phyloP scores from a whole-genome alignment of 345 rosid species.

The Camelina laxa region DNA sequence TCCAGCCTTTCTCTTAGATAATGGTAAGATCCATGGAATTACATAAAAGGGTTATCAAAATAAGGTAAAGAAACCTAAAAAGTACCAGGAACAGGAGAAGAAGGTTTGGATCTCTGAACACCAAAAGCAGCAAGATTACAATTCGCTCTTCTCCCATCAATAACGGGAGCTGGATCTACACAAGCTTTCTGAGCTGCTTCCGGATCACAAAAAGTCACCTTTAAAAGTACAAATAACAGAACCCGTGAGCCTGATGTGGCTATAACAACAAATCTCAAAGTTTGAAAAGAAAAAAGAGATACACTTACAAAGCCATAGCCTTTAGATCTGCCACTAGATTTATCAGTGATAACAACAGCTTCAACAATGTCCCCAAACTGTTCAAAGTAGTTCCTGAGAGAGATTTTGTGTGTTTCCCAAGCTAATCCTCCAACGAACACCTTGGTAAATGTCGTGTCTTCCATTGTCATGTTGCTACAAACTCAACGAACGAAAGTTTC shows the following conservation, averaged over 20 bases:
- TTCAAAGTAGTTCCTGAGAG: conserved; percentile 91
- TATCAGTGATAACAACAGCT: conserved; percentile 97
- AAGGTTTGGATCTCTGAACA: conserved; percentile 95
- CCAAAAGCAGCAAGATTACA: conserved; percentile 97
- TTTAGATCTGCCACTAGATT: conserved; percentile 98
- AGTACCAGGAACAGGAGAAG: conserved; percentile 86
- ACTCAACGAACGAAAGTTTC: conserved; percentile 25
- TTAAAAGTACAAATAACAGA: neutral
- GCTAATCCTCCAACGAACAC: conserved; percentile 98
- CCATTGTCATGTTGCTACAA: conserved; percentile 10
- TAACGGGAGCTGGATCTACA: conserved; percentile 91
- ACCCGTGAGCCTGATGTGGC: conserved; percentile 2
- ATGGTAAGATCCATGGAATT: neutral
- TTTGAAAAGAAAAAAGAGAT: neutral
- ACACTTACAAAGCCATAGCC: conserved; percentile 95
- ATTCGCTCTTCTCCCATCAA: conserved; percentile 96
- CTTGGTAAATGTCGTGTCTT: conserved; percentile 89
- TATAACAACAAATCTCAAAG: neutral
- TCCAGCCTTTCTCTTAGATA: neutral
- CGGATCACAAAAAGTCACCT: conserved; percentile 95
- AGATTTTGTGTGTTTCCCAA: conserved; percentile 96
- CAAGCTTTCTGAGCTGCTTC: conserved; percentile 97
- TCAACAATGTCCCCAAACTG: conserved; percentile 98
- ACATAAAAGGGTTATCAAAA: conserved; percentile 1
- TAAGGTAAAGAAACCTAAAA: neutral